Evolutionary conservation across 192 early-diverging fungal species (phyloP).

Genomic region (Podila horticola): DNA sequence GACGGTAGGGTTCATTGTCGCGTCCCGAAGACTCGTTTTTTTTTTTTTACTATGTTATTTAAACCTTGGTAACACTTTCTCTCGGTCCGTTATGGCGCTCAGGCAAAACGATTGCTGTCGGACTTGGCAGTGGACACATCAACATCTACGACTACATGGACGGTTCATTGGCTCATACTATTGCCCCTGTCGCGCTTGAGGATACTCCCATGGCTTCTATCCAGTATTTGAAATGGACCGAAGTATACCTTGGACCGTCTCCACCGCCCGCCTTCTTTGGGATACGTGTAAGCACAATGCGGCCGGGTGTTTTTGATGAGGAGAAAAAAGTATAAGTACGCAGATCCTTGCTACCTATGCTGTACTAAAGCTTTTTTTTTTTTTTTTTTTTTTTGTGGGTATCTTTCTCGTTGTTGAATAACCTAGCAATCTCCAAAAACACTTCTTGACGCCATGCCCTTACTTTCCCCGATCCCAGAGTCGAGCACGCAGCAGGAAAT

Average conservation of each 20-base stretch:
- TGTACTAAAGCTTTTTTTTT: neutral
- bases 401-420: neutral
- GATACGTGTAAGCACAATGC: conserved; percentile 11
- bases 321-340: neutral
- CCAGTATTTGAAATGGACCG: conserved; percentile 30
- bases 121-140: conserved; percentile 19
- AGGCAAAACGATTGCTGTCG: conserved; percentile 41
- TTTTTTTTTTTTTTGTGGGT: conserved; percentile 3
- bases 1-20: conserved; percentile 16
- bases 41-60: neutral
- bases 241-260: conserved; percentile 17
- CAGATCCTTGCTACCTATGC: neutral
- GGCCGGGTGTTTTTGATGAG: too few species aligned
- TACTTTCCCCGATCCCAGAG: conserved; percentile 23
- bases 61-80: neutral
- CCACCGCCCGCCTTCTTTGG: conserved; percentile 5
- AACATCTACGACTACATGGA: conserved; percentile 42
- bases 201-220: neutral
- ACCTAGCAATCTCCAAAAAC: conserved; percentile 25
- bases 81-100: neutral
- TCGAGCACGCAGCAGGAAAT: conserved; percentile 27
- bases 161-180: conserved; percentile 10
- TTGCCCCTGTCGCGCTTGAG: neutral
- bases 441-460: conserved; percentile 14
- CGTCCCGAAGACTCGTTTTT: too few species aligned